Base-by-base conservation (phyloP, 805 yeast species). In the Hanseniaspora guilliermondii region DNA sequence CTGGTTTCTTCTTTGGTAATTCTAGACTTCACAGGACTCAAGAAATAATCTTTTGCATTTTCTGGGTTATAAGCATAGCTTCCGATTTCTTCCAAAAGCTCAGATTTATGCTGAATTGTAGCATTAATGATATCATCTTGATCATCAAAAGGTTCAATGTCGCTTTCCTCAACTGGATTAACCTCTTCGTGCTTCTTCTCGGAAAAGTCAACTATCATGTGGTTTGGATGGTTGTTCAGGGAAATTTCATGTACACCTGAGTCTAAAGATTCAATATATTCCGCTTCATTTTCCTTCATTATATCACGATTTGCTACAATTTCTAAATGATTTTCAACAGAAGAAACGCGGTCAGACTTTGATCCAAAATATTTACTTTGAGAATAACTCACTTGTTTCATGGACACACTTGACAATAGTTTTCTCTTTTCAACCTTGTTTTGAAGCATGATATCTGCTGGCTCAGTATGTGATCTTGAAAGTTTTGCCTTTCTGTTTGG, bases 141-240 rank as follows among this genome's bases (percentile, higher is more conserved):
- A 36, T 41, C 47, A 14, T 37, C 37, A 21, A 25, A 25, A 9
- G 32, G 11, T 6, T 41, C 46, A 11, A 41, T 25, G 14, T 41
- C 32, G 9, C 46, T 41, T 27, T 41, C 35, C 14, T 19, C 17
- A 16, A 25, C 35, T 14, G 35, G 46, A 12, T 27, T 21, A 11
- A 45, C 14, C 5, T 32, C 21, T 32, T 47, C 49, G 12, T 4
- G 11, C 16, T 49, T 49, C 42, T 35, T 32, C 17, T 42, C 41
- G 6, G 48, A 41, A 30, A 52, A 52, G 9, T 52, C 55, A n/a
- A 52, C 35, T 19, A 52, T 36, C 44, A 52, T 36, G n/a, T 52
- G 55, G 22, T 52, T 52, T 2, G 55, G 49, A 30, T 44, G 36
- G 32, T 44, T 30, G 17, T n/a, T 44, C 6, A 44, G 4, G 2